Evolutionary conservation across 768 basidiomycete genomes (phyloP), one percentile per base, ranked within the genome.

Genomic region (Leucogyrophana mollusca): DNA sequence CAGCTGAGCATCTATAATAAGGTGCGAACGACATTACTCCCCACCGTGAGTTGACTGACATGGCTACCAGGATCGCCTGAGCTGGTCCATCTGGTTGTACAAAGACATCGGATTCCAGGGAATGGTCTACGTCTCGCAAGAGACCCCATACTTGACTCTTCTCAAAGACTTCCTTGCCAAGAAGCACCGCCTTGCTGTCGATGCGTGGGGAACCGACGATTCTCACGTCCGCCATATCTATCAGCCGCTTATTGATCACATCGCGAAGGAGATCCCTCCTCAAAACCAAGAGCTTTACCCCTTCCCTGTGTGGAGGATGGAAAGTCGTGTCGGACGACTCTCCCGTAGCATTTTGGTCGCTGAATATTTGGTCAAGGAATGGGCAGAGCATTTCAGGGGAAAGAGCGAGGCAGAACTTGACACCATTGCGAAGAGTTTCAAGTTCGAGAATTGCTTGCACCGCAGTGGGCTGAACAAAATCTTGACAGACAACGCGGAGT

Each of bases 1-100:
- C 90, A 93, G 58, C 69, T 92, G 17, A 69, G 69, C 32, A 79
- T 91, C 47, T 91, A 91, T 66, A 76, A 79, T 56, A 58, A 82
- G 66, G 82, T 79, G 33, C 43, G 27, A 18, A 23, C 44, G 1
- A 33, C 40, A 13, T 22, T 10, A 32, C 24, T 13, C n/a, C 7
- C 16, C 37, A 39, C 14, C 43, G 11, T 39, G 14, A 16, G n/a
- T 17, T 21, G 2, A 4, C 9, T 40, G 24, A 52, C 21, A 18
- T 17, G 27, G 7, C 37, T n/a, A 30, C 17, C 45, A 83, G 80
- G 82, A 80, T 54, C 78, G 77, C 21, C 63, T 85, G 45, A 82
- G 79, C 59, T 90, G 87, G 88, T 83, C 84, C 1, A 92, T 91
- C 69, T 92, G 90, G 90, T 67, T 90, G 16, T 92, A 87, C 77